Base-by-base conservation (phyloP, 2,329 filamentous ascomycete genomes). In the Phialocephala sp. region DNA sequence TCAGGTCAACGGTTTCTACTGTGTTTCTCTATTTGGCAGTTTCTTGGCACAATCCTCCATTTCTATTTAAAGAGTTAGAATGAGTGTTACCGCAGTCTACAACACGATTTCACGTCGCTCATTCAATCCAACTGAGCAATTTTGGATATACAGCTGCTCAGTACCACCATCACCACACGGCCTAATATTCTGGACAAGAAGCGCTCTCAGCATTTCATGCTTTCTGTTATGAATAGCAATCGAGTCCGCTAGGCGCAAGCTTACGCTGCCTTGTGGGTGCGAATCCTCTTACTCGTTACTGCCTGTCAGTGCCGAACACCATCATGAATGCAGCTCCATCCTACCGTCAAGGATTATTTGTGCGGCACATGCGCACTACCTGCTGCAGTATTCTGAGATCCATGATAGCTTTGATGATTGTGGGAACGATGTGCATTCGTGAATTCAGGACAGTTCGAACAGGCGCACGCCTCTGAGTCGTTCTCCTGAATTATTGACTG, bases 221-320 rank as follows among this genome's bases (percentile, higher is more conserved):
- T 50, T 50, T 50, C n/a, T n/a, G n/a, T 50, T n/a, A 50, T 18
- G 45, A 50, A 8, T 22, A n/a, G n/a, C n/a, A 54, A 54, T 32
- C 50, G n/a, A 54, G 27, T 32, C 22, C 22, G 8, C 50, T 35
- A 27, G 27, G 11, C 12, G 22, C 24, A 8, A 8, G 14, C 24
- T 54, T 18, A 35, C 50, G 50, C 8, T 35, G 22, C 50, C 22
- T 54, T n/a, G 22, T 32, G 50, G 22, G 50, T 54, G 50, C 24
- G 50, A 54, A 32, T 54, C 20, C 20, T 50, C 45, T 50, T 14
- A 8, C 22, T 27, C 22, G n/a, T 50, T 14, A 8, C 22, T 27
- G 27, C 27, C 27, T 14, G 47, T 52, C 11, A 9, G 37, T 52
- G 15, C 11, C 11, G 20, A 52, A 32, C 11, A 14, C 20, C 15